Percentiles rank a stretch among this genome's conserved stretches.
phyloP scores from a whole-genome alignment of 2,329 filamentous ascomycete species.

The Emergomyces orientalis region DNA sequence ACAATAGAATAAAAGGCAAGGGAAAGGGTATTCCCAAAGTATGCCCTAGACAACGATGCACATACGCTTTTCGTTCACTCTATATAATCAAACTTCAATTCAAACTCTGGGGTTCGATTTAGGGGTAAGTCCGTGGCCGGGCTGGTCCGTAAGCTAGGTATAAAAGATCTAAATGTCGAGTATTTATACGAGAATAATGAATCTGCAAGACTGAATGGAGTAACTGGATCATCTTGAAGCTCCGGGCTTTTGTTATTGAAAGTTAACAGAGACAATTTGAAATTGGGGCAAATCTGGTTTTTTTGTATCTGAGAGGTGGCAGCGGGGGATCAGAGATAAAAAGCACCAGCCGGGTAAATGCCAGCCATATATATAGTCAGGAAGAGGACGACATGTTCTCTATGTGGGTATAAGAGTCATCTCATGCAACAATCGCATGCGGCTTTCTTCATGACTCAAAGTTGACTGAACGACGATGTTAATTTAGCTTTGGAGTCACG shows the following conservation, averaged over 20 bases:
- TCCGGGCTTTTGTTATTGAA: not conserved
- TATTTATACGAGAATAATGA: constrained; percentile 12
- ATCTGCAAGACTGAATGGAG: constrained; percentile 10
- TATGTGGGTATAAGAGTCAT: not conserved
- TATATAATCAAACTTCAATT: not conserved
- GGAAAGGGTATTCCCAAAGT: not conserved
- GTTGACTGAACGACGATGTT: not conserved
- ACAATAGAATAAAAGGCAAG: not conserved
- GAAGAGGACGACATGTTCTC: not conserved
- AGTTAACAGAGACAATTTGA: not conserved
- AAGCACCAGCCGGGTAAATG: not conserved
- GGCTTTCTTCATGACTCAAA: not conserved
- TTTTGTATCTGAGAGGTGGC: not conserved
- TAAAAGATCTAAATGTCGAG: constrained; percentile 9
- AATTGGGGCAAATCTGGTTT: not conserved
- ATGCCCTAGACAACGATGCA: not conserved
- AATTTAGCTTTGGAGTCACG: not conserved
- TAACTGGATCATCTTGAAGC: constrained; percentile 20
- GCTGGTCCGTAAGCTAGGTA: not conserved
- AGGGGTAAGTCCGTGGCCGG: not conserved
- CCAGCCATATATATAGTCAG: not conserved
- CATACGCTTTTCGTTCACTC: not conserved
- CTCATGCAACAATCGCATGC: not conserved
- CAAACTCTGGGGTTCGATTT: not conserved
- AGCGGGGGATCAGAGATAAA: not conserved